Conservation (phyloP, 805 yeast species). For the Tetrapisispora pingtungensis region DNA sequence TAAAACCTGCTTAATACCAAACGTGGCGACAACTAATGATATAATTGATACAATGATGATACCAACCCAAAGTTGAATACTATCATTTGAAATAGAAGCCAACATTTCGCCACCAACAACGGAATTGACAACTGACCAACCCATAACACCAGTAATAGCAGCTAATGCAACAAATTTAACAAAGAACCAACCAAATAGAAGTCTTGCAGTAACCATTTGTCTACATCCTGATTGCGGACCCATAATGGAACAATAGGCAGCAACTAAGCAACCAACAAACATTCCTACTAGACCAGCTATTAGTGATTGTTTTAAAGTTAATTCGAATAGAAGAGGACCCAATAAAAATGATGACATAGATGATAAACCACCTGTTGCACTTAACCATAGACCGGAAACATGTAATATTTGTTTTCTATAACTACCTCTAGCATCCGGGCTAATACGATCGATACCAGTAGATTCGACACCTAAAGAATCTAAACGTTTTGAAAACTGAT, state of each 20-base stretch:
- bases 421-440: slow-evolving; percentile 54
- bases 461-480: slow-evolving; percentile 61
- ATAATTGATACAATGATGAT: slow-evolving; percentile 58
- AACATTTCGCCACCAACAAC: slow-evolving; percentile 84
- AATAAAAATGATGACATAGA: slow-evolving; percentile 78
- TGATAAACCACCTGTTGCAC: slow-evolving; percentile 81
- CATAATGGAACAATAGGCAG: slow-evolving; percentile 76
- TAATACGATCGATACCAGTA: slow-evolving; percentile 68
- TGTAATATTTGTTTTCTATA: slow-evolving; percentile 30
- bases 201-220: slow-evolving; percentile 78
- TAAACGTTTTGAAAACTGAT: slow-evolving; percentile 32
- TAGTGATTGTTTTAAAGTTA: slow-evolving; percentile 58
- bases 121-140: slow-evolving; percentile 92
- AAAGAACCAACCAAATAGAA: slow-evolving; percentile 76
- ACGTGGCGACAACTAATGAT: slow-evolving; percentile 58
- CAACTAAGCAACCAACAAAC: slow-evolving; percentile 60
- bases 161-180: slow-evolving; percentile 67
- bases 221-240: slow-evolving; percentile 88
- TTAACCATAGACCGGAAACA: slow-evolving; percentile 69
- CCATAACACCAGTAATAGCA: slow-evolving; percentile 65
- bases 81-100: slow-evolving; percentile 51
- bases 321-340: slow-evolving; percentile 61
- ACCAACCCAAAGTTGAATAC: slow-evolving; percentile 63
- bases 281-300: slow-evolving; percentile 55
- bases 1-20: slow-evolving; percentile 67